These are phyloP conservation scores for Entrophospora sp. DNA, from an alignment of 192 early-diverging fungal genomes.

Conservation along the genomic window DNA sequence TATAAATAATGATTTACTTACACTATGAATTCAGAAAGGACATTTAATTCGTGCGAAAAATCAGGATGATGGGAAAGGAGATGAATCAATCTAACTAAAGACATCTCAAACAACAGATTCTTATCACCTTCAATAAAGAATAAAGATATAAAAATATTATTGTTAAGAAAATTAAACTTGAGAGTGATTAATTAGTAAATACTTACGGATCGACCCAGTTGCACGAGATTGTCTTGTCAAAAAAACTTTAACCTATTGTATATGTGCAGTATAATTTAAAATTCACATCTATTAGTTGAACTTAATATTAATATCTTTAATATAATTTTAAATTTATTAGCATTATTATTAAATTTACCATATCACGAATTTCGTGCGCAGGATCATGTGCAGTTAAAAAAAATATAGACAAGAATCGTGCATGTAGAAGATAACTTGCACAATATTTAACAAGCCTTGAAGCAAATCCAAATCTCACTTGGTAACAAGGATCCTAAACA, in stretches of 20 bases:
- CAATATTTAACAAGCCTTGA: constrained; percentile 62
- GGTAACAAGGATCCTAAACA: constrained; percentile 63
- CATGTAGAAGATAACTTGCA: constrained; percentile 44
- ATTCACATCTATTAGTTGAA: too few relatives aligned
- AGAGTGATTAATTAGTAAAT: background rate
- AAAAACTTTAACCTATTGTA: background rate
- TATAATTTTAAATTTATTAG: too few relatives aligned
- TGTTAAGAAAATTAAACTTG: background rate
- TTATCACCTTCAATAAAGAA: constrained; percentile 16
- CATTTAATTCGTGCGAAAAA: constrained; percentile 40
- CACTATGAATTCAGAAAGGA: constrained; percentile 47
- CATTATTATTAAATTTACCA: too few relatives aligned
- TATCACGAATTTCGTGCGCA: constrained; percentile 54
- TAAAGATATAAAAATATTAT: background rate
- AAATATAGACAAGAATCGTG: constrained; percentile 59
- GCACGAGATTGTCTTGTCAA: background rate
- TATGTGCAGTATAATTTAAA: background rate
- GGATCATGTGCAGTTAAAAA: constrained; percentile 83
- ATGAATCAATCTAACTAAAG: constrained; percentile 55
- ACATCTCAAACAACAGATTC: constrained; percentile 46
- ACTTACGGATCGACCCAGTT: background rate
- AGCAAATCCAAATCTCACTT: constrained; percentile 66
- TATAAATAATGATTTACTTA: background rate
- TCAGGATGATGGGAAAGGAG: constrained; percentile 80
- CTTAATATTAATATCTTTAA: too few relatives aligned